Evolutionary conservation across 768 basidiomycete species (phyloP).

Genomic region (Coprinopsis marcescibilis): DNA sequence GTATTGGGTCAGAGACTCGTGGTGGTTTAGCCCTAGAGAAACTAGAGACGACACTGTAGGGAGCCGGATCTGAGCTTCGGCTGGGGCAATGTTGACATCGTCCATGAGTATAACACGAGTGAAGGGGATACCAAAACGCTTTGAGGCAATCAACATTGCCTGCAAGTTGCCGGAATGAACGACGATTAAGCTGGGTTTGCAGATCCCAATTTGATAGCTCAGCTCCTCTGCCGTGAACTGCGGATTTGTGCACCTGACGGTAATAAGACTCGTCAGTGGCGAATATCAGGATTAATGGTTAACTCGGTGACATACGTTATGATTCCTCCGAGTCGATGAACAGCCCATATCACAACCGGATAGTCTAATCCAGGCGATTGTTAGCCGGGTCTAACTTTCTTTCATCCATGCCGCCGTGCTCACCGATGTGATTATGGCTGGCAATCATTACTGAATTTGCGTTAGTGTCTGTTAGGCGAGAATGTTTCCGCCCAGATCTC

Average conservation of each 20-base stretch:
- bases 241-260: slow-evolving; percentile 48
- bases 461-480: slow-evolving; percentile 32
- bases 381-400: no score
- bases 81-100: not conserved
- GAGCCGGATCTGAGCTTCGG: slow-evolving; percentile 1
- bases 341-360: slow-evolving; percentile 42
- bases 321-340: slow-evolving; percentile 44
- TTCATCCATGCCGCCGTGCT: no score
- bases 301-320: slow-evolving; percentile 35
- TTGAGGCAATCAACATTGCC: slow-evolving; percentile 33
- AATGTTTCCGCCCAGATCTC: not conserved
- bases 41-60: not conserved
- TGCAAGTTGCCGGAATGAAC: slow-evolving; percentile 34
- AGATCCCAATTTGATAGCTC: slow-evolving; percentile 40
- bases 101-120: slow-evolving; percentile 35
- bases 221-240: slow-evolving; percentile 48
- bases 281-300: not conserved
- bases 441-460: slow-evolving; percentile 39
- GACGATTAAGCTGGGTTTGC: slow-evolving; percentile 38
- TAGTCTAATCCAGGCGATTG: no score
- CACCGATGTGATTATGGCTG: slow-evolving; percentile 52
- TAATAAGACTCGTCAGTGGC: not conserved
- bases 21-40: not conserved
- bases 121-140: slow-evolving; percentile 25
- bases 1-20: not conserved